Base-by-base conservation (phyloP, 495 filamentous ascomycete species). In the Physcia stellaris region DNA sequence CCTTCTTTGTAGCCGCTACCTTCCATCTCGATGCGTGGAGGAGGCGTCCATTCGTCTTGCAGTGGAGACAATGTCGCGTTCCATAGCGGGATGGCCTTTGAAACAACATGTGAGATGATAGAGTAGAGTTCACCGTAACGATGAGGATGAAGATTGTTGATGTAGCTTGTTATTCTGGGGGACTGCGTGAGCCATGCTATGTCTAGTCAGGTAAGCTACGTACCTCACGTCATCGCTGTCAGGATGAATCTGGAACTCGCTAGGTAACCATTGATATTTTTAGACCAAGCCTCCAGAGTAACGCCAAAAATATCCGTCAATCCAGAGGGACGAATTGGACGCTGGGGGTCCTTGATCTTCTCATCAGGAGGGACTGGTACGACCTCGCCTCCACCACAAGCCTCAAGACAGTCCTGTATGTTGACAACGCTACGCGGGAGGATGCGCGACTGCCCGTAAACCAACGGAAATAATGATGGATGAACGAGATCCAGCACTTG, bases 401-500 rank as follows among this genome's bases (percentile, higher is more conserved):
- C 43, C 4, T 49, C 39, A 4, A 60, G 24, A 37, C 62, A 73
- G 42, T 62, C 52, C n/a, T 63, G 41, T 2, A 72, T 41, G 0
- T 55, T 53, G 10, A 70, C 55, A 2, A 40, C 45, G 4, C 50
- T 51, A 18, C 54, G 52, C 1, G 49, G 50, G 4, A 79, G 52
- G 3, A 68, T 61, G 9, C 60, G 56, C 0, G 66, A 67, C 12
- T 50, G 56, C 1, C 73, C 74, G 37, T 71, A 75, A 2, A 73
- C 41, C 1, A 80, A 43, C 2, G 77, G 75, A 39, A 64, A 80
- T 4, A 79, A 52, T 0, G 72, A 77, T 0, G 75, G 75, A 45
- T 79, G 66, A 9, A 80, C 66, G 1, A 80, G 52, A 46, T 80
- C 61, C 1, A 79, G 57, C 0, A 80, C 77, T 35, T 66, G 63